phyloP scores from a whole-genome alignment of 2,329 filamentous ascomycete genomes.

The Penicillium griseofulvum region DNA sequence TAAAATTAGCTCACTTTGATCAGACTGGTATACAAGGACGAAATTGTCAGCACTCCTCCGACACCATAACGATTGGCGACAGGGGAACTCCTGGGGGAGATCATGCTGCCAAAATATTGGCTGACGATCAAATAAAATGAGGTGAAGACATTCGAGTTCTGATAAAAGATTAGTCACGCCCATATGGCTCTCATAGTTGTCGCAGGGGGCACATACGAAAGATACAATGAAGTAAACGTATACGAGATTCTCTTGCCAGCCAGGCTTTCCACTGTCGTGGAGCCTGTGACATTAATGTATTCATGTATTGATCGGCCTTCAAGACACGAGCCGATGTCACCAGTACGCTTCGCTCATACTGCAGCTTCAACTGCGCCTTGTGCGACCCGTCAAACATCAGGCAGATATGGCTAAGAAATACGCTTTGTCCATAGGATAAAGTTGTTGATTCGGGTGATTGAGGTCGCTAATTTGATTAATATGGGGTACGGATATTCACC shows the following conservation, averaged over 20 bases:
- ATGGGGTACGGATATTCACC: neutral
- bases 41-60: neutral
- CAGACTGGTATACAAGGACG: neutral
- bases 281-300: neutral
- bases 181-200: neutral
- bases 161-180: neutral
- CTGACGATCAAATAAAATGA: constrained; percentile 1
- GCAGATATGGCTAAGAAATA: neutral
- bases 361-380: neutral
- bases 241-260: constrained; percentile 4
- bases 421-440: neutral
- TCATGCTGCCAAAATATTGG: neutral
- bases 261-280: neutral
- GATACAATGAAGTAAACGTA: neutral
- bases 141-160: constrained; percentile 3
- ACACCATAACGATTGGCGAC: neutral
- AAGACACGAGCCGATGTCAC: neutral
- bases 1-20: neutral
- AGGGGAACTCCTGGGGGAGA: neutral
- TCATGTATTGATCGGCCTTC: neutral
- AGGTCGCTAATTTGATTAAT: neutral
- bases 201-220: neutral
- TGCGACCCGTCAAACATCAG: neutral
- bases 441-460: constrained; percentile 1
- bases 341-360: constrained; percentile 1